phyloP scores from a whole-genome alignment of 352 stramenopile species.

The Blastocystis sp. region DNA sequence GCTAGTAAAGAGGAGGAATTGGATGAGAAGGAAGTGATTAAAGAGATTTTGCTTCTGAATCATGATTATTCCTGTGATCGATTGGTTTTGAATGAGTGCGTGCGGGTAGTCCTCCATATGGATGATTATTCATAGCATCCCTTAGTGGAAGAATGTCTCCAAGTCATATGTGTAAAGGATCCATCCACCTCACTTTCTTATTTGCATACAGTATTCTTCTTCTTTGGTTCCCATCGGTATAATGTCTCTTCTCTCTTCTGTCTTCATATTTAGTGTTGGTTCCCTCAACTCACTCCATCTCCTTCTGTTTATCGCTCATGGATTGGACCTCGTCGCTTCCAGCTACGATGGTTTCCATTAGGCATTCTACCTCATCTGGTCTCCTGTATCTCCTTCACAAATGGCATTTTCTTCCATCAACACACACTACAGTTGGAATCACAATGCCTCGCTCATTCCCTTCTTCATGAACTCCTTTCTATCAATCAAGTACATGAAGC shows the following conservation, averaged over 20 bases:
- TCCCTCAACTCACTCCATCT: neutral
- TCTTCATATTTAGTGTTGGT: neutral
- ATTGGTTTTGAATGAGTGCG: neutral
- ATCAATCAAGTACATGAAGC: neutral
- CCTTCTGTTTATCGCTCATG: neutral
- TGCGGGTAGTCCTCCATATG: neutral
- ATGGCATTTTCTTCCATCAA: neutral
- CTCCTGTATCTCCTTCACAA: neutral
- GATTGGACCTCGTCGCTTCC: conserved; percentile 25
- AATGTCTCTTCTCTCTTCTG: neutral
- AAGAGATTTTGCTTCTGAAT: neutral
- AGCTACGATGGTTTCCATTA: neutral
- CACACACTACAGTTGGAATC: neutral
- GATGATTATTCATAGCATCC: neutral
- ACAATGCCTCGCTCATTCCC: neutral
- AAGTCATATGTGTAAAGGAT: neutral
- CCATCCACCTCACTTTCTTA: neutral
- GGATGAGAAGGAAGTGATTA: neutral
- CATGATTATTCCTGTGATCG: conserved; percentile 4
- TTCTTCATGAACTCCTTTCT: neutral
- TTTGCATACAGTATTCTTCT: neutral
- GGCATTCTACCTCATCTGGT: neutral
- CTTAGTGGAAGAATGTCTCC: neutral
- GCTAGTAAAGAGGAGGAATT: neutral
- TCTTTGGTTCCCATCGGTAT: conserved; percentile 14